These are phyloP conservation scores for Globisporangium echinulatum DNA, from an alignment of 352 stramenopile species.

Conservation along the genomic window DNA sequence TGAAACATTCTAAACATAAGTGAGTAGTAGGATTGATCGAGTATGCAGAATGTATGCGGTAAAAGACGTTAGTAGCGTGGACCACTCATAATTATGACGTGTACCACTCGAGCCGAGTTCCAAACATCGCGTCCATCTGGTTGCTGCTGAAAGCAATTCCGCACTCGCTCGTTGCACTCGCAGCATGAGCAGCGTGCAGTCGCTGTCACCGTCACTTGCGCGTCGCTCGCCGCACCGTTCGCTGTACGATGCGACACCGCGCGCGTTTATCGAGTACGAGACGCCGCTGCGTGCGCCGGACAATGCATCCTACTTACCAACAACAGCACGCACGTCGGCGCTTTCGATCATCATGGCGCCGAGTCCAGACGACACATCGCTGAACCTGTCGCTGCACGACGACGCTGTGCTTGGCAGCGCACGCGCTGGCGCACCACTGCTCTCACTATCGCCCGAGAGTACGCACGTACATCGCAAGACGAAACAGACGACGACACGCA, in stretches of 20 bases:
- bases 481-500: not conserved
- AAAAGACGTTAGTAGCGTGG: no score
- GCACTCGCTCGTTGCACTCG: no score
- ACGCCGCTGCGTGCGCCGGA: not conserved
- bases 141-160: no score
- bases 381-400: not conserved
- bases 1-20: no score
- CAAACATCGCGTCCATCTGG: no score
- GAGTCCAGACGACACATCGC: slow-evolving; percentile 1
- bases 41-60: no score
- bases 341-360: slow-evolving; percentile 8
- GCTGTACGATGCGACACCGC: not conserved
- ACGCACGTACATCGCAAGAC: not conserved
- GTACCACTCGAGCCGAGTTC: no score
- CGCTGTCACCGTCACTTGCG: not conserved
- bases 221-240: no score
- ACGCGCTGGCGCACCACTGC: not conserved
- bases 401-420: slow-evolving; percentile 3
- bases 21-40: no score
- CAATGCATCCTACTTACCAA: not conserved
- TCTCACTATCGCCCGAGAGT: not conserved
- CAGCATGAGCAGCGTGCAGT: not conserved
- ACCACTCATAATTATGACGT: no score
- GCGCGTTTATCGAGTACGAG: not conserved
- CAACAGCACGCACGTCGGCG: not conserved